A percentile compares a stretch with the other conserved stretches of the same genome.
Evolutionary conservation across 352 stramenopile genomes (phyloP).

Genomic region (Phytophthora colocasiae): DNA sequence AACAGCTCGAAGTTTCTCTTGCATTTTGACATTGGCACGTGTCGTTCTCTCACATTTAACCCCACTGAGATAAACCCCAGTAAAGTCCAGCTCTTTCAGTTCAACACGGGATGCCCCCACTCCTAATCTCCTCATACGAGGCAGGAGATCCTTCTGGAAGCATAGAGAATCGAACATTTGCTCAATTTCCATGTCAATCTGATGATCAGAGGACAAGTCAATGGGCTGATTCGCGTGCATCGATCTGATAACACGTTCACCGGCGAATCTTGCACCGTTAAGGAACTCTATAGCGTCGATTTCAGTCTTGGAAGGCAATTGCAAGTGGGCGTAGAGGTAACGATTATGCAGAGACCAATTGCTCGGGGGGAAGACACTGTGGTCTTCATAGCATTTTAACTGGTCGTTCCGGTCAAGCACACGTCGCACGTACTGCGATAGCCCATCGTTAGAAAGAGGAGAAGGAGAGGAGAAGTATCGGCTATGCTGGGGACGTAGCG

Average conservation of each 20-base stretch:
- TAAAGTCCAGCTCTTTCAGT: conserved; percentile 46
- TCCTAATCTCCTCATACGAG: conserved; percentile 32
- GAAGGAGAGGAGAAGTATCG: conserved; percentile 18
- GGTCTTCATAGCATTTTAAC: conserved; percentile 26
- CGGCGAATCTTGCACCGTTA: conserved; percentile 44
- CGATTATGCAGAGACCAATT: conserved; percentile 30
- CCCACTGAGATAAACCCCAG: conserved; percentile 32
- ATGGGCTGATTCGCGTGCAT: conserved; percentile 46
- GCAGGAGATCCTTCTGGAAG: conserved; percentile 36
- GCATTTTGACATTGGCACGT: conserved; percentile 29
- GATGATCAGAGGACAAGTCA: conserved; percentile 30
- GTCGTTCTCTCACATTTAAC: conserved; percentile 36
- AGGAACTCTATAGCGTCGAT: conserved; percentile 57
- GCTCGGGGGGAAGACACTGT: conserved; percentile 27
- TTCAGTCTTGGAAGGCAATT: conserved; percentile 42
- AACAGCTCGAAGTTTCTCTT: conserved; percentile 23
- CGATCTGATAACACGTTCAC: conserved; percentile 36
- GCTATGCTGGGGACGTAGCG: background rate
- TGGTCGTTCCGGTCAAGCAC: conserved; percentile 11
- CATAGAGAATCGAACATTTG: conserved; percentile 23
- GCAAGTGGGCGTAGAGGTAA: conserved; percentile 41
- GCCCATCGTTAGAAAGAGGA: conserved; percentile 1
- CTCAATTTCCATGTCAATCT: conserved; percentile 16
- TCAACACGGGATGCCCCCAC: conserved; percentile 23
- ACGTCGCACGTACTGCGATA: conserved; percentile 10